Evolutionary conservation across 768 basidiomycete genomes (phyloP), one percentile per base, ranked within the genome.

Genomic region (Ephemerocybe angulata): DNA sequence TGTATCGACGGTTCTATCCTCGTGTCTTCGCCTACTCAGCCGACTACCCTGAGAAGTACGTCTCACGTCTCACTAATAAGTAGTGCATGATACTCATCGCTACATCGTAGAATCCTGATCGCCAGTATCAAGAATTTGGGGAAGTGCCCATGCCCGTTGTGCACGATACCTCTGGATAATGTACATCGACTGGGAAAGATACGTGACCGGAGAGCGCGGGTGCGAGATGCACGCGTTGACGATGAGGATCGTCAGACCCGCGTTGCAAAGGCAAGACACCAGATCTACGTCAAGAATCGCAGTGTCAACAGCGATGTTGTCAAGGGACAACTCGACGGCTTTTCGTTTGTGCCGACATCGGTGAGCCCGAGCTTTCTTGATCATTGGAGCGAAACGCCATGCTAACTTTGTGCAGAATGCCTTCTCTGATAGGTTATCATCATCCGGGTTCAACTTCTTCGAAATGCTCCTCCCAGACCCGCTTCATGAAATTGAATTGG

Each of bases 1-100:
- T 50, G n/a, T n/a, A 44, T 6, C 27, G 48, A 12, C 37, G 55
- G 15, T 49, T 56, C 24, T 56, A 50, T 42, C 55, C 55, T 28
- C 55, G 38, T 6, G 43, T 56, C 12, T 31, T 56, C 19, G 51
- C 48, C 35, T 56, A 56, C 27, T 50, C 48, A 8, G 55, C 54
- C n/a, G 54, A 55, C 28, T 55, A 55, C 29, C 54, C 54, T 2
- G 31, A 55, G 30, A 55, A 55, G 54, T 55, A 17, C 3, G 44
- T 54, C 33, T 8, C 38, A 41, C 38, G n/a, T n/a, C n/a, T n/a
- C n/a, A n/a, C n/a, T n/a, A n/a, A n/a, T n/a, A n/a, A n/a, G n/a
- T n/a, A n/a, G n/a, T n/a, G n/a, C n/a, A n/a, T n/a, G n/a, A n/a
- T n/a, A n/a, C n/a, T n/a, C n/a, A n/a, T n/a, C n/a, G n/a, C n/a